Evolutionary conservation across 805 yeast genomes (phyloP).

Genomic region (Ogataea saltuana): DNA sequence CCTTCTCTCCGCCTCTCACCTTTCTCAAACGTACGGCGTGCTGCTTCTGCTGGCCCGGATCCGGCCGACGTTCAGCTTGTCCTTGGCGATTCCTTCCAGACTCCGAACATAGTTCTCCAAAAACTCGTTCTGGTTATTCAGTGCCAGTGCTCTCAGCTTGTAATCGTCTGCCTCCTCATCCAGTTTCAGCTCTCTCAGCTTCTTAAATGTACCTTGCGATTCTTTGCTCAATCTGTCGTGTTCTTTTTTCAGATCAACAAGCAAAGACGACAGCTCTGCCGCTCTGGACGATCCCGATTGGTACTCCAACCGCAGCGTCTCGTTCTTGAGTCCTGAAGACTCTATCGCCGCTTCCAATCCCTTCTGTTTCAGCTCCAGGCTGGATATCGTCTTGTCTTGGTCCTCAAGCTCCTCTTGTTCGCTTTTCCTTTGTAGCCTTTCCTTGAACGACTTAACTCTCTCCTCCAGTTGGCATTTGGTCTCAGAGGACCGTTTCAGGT

Average conservation of each 20-base stretch:
- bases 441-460: constrained; percentile 16
- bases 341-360: constrained; percentile 19
- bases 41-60: constrained; percentile 27
- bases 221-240: constrained; percentile 32
- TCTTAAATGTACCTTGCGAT: constrained; percentile 38
- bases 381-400: constrained; percentile 17
- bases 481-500: constrained; percentile 25
- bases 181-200: constrained; percentile 25
- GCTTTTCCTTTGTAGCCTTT: constrained; percentile 11
- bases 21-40: constrained; percentile 24
- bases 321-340: constrained; percentile 26
- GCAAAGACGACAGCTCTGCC: constrained; percentile 40
- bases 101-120: constrained; percentile 26
- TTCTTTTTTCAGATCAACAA: constrained; percentile 27
- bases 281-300: constrained; percentile 49
- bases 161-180: constrained; percentile 18
- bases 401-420: constrained; percentile 15
- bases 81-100: constrained; percentile 28
- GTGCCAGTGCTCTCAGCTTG: constrained; percentile 3
- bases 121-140: constrained; percentile 27
- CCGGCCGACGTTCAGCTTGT: constrained; percentile 23
- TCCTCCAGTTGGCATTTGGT: constrained; percentile 10
- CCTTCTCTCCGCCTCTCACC: no score
- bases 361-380: constrained; percentile 12
- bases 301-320: constrained; percentile 40